A percentile compares a stretch with the other conserved stretches of the same genome.
Conservation (phyloP, 768 basidiomycete species). For the Psilocybe tampanensis region DNA sequence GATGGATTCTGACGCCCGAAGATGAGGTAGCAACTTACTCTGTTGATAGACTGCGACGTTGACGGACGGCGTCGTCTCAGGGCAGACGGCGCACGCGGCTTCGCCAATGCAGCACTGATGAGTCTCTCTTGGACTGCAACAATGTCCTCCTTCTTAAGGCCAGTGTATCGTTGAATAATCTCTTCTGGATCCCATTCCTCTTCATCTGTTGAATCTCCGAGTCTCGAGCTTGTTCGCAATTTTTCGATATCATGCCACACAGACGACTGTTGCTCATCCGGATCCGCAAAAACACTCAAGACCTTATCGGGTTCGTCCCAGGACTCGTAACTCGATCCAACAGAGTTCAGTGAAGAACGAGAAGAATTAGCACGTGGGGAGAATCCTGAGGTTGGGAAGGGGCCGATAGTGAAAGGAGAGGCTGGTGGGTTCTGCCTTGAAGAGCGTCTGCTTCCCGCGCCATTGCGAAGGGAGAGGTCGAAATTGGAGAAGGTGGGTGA, state of each 20-base stretch:
- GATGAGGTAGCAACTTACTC: slow-evolving; percentile 34
- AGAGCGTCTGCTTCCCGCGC: slow-evolving; percentile 44
- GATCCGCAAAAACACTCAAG: slow-evolving; percentile 54
- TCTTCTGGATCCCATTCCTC: slow-evolving; percentile 66
- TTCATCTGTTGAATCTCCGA: slow-evolving; percentile 53
- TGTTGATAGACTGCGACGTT: slow-evolving; percentile 80
- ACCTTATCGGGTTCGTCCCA: slow-evolving; percentile 67
- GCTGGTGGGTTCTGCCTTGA: slow-evolving; percentile 55
- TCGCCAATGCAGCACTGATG: slow-evolving; percentile 61
- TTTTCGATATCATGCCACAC: slow-evolving; percentile 66
- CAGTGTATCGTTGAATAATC: slow-evolving; percentile 63
- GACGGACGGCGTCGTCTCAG: slow-evolving; percentile 75
- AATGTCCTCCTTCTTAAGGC: slow-evolving; percentile 73
- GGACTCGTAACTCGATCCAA: slow-evolving; percentile 86
- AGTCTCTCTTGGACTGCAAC: slow-evolving; percentile 75
- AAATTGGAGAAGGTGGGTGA: slow-evolving; percentile 49
- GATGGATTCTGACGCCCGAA: slow-evolving; percentile 10
- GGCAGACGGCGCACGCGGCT: slow-evolving; percentile 65
- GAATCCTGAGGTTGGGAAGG: slow-evolving; percentile 63
- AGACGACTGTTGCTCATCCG: slow-evolving; percentile 45
- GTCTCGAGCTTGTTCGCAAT: slow-evolving; percentile 50
- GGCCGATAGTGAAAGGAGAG: slow-evolving; percentile 52
- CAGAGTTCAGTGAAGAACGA: slow-evolving; percentile 76
- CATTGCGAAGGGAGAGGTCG: slow-evolving; percentile 38
- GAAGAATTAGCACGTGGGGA: slow-evolving; percentile 76